Base-by-base conservation (phyloP, 176 grass and related monocot species). In the Pontederia paniculata region DNA sequence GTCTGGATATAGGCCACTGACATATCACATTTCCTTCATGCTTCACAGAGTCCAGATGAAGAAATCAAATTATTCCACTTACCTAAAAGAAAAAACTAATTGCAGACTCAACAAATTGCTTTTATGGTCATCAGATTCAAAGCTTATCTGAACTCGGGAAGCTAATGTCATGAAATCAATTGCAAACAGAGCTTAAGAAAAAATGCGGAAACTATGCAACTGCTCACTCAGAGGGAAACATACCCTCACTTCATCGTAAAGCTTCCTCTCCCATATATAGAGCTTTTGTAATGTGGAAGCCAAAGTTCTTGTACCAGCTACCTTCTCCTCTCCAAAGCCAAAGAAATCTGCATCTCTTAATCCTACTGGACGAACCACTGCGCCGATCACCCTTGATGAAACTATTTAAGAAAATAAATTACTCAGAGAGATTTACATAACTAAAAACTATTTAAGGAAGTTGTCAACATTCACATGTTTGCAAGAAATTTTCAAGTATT, bases 191-290 rank as follows among this genome's bases (percentile, higher is more conserved):
- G 55, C n/a, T 44, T 22, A 25, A 25, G 44, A 44, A 58, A 42
- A 42, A 45, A 21, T 15, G 16, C 2, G 42, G 17, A 13, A 52
- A 8, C 19, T 42, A 42, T 52, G 20, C 43, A 63, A 1, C 13
- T 45, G 28, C 0, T 5, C 31, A 16, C 13, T 17, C 45, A 10
- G 6, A 60, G 7, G 28, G 0, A 28, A 14, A 6, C 58, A 56
- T 79, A 91, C 94, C 87, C 83, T 98, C 52, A 98, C 94, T 80
- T 98, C 94, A 20, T 60, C 18, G 51, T 93, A 88, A 13, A 93
- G 83, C 50, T 98, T 98, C 70, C 67, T 93, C 75, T 98, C 94
- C 94, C 94, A 98, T 50, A 88, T 77, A 71, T 85, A 91, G 51
- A 98, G 75, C 70, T 84, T 98, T 54, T 93, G 80, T 2, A 98